Evolutionary conservation across 2,329 filamentous ascomycete genomes (phyloP).

Genomic region (Talaromyces marneffei): DNA sequence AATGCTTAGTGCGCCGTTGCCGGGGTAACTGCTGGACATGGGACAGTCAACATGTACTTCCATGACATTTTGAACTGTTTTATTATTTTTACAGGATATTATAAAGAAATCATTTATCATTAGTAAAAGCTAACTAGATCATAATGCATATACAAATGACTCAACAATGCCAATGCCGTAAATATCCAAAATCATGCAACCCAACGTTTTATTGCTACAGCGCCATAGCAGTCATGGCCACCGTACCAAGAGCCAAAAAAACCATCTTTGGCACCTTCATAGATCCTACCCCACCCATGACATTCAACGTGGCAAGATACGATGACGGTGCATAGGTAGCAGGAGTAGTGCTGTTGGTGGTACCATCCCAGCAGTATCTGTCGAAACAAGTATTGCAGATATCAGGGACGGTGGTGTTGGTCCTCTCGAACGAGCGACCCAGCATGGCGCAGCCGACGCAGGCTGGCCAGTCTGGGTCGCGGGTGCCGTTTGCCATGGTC

Average conservation of each 20-base stretch:
- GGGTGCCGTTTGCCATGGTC: conserved; percentile 74
- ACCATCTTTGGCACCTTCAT: not conserved
- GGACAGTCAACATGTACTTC: too few species aligned
- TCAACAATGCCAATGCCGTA: not conserved
- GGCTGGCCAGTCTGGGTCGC: conserved; percentile 67
- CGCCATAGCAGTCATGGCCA: not conserved
- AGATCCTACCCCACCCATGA: not conserved
- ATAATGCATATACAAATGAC: not conserved
- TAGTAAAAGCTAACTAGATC: not conserved
- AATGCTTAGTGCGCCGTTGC: not conserved
- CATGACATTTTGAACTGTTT: too few species aligned
- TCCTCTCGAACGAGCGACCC: conserved; percentile 66
- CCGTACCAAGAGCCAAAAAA: not conserved
- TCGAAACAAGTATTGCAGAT: conserved; percentile 72
- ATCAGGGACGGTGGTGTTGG: conserved; percentile 60
- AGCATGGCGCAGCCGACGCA: conserved; percentile 88
- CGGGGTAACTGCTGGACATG: not conserved
- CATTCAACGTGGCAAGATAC: not conserved
- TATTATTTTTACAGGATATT: not conserved
- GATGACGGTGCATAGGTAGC: conserved; percentile 39
- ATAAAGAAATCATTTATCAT: not conserved
- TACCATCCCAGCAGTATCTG: conserved; percentile 93
- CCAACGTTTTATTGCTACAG: not conserved
- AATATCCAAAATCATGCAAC: not conserved
- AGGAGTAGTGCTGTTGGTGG: conserved; percentile 38